phyloP scores from a whole-genome alignment of 106 monocot genomes.

The Dioscorea dumetorum region DNA sequence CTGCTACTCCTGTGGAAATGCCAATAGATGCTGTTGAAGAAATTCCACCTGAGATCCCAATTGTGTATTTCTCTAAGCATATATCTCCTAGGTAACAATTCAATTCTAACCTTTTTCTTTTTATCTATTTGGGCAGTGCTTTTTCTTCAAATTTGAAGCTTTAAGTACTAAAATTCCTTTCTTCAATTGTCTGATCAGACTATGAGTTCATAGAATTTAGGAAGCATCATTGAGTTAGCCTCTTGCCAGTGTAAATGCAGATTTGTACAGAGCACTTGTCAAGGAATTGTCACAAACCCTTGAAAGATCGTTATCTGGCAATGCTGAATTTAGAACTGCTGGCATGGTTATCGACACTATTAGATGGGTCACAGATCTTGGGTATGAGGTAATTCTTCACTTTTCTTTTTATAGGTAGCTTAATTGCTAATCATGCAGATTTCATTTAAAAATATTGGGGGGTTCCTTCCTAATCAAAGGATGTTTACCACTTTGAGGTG shows the following conservation, averaged over 20 bases:
- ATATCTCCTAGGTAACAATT: constrained; percentile 64
- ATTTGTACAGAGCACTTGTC: constrained; percentile 79
- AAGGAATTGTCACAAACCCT: constrained; percentile 88
- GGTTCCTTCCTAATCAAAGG: too few relatives aligned
- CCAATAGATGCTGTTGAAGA: constrained; percentile 91
- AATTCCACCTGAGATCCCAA: constrained; percentile 90
- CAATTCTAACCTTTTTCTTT: background rate
- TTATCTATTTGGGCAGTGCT: background rate
- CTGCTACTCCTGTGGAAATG: constrained; percentile 96
- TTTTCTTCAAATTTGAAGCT: too few relatives aligned
- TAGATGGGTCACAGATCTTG: constrained; percentile 98
- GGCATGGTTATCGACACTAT: constrained; percentile 99
- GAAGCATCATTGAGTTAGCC: too few relatives aligned
- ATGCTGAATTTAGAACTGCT: constrained; percentile 90
- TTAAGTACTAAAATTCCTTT: too few relatives aligned
- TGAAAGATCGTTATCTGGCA: constrained; percentile 79
- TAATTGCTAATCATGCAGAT: too few relatives aligned
- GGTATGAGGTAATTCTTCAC: constrained; percentile 52
- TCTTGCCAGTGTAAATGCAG: constrained; percentile 62
- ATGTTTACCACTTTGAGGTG: too few relatives aligned
- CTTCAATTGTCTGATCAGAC: too few relatives aligned
- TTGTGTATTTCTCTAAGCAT: constrained; percentile 85
- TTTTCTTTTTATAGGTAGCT: too few relatives aligned
- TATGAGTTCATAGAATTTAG: too few relatives aligned
- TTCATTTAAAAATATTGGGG: too few relatives aligned